A percentile compares a stretch with the other conserved stretches of the same genome.
Evolutionary conservation across 2,329 filamentous ascomycete species (phyloP).

Genomic region (Sporothrix sp.): DNA sequence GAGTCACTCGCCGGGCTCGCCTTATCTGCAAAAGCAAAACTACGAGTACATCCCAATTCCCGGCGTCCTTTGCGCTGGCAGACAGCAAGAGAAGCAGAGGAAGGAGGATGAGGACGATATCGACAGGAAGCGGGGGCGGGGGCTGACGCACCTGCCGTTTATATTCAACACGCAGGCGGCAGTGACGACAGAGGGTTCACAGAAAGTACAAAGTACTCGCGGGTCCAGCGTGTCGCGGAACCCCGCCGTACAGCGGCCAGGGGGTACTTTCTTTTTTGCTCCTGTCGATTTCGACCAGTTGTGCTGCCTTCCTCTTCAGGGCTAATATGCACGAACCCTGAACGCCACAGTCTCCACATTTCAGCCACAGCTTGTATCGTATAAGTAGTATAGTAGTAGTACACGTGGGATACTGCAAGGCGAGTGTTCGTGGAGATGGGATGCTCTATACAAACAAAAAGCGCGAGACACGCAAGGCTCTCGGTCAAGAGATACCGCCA

Average conservation of each 20-base stretch:
- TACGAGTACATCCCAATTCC: no score
- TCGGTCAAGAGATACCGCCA: no score
- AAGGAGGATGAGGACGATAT: constrained; percentile 3
- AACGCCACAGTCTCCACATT: constrained; percentile 10
- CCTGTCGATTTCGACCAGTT: not conserved
- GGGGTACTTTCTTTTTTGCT: constrained; percentile 8
- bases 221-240: not conserved
- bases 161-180: not conserved
- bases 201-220: no score
- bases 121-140: constrained; percentile 16
- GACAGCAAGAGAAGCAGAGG: not conserved
- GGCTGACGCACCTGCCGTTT: constrained; percentile 1
- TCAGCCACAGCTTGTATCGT: constrained; percentile 9
- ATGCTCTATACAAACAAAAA: no score
- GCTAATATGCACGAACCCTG: constrained; percentile 14
- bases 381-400: no score
- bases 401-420: no score
- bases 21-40: not conserved
- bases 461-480: no score
- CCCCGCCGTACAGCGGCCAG: not conserved
- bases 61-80: no score
- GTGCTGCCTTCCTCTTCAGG: constrained; percentile 9
- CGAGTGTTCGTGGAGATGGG: no score
- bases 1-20: not conserved
- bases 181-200: not conserved